Evolutionary conservation across 352 stramenopile genomes (phyloP).

Genomic region (Pythium dissotocum): DNA sequence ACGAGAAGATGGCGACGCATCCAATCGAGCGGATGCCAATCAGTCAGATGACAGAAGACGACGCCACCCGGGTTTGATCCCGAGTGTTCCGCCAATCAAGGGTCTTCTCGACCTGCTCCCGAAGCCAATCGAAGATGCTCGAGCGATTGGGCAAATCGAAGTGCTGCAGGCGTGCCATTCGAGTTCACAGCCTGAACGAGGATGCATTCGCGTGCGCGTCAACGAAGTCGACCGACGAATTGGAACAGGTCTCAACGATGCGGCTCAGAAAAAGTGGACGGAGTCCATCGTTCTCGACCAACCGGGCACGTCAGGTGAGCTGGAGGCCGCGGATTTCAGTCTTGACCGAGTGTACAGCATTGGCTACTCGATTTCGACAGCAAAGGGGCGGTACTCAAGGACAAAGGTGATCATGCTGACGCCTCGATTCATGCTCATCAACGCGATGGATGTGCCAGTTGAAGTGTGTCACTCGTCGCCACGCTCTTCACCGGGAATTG

Average conservation of each 20-base stretch:
- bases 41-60: constrained; percentile 45
- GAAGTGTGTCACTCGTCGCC: constrained; percentile 82
- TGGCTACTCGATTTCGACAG: constrained; percentile 76
- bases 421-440: constrained; percentile 84
- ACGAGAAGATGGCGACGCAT: not conserved
- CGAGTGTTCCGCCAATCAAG: constrained; percentile 79
- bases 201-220: constrained; percentile 74
- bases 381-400: constrained; percentile 75
- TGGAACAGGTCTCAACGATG: constrained; percentile 41
- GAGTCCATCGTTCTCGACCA: constrained; percentile 72
- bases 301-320: constrained; percentile 69
- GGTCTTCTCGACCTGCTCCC: constrained; percentile 81
- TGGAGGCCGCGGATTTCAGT: constrained; percentile 67
- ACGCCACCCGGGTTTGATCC: constrained; percentile 69
- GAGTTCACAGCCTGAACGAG: constrained; percentile 58
- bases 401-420: constrained; percentile 90
- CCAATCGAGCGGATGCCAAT: constrained; percentile 20
- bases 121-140: constrained; percentile 64
- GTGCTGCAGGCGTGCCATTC: constrained; percentile 85
- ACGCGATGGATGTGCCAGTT: constrained; percentile 64
- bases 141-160: constrained; percentile 62
- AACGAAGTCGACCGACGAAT: constrained; percentile 45
- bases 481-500: constrained; percentile 39
- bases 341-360: constrained; percentile 74
- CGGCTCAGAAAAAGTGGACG: constrained; percentile 69